Percentiles rank a stretch among this genome's conserved stretches.
phyloP scores from a whole-genome alignment of 169 alveolate genomes.

The Babesia ovata region DNA sequence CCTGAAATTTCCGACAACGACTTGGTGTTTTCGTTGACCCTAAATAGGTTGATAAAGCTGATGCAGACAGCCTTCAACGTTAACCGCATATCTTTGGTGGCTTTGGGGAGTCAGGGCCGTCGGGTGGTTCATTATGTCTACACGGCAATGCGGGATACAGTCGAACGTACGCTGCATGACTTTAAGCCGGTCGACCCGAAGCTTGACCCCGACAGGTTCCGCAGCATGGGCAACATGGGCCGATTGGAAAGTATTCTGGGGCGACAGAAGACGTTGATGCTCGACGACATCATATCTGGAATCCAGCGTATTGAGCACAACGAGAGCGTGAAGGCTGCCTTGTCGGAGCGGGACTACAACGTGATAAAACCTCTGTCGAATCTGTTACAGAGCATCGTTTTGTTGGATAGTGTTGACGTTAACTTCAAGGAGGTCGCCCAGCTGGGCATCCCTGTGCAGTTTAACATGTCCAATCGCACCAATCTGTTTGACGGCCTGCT shows the following conservation, averaged over 20 bases:
- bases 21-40: constrained; percentile 23
- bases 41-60: constrained; percentile 55
- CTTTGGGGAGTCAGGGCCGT: constrained; percentile 56
- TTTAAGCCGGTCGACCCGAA: constrained; percentile 14
- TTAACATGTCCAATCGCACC: constrained; percentile 50
- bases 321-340: constrained; percentile 54
- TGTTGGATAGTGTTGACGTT: constrained; percentile 49
- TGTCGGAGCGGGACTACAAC: constrained; percentile 39
- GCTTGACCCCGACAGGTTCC: constrained; percentile 18
- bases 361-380: constrained; percentile 47
- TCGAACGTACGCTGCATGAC: constrained; percentile 31
- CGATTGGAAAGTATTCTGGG: constrained; percentile 29
- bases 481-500: constrained; percentile 45
- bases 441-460: constrained; percentile 48
- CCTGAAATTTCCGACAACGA: constrained; percentile 52
- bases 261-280: constrained; percentile 40
- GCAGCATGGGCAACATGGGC: constrained; percentile 1
- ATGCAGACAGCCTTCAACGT: constrained; percentile 55
- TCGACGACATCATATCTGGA: constrained; percentile 44
- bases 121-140: constrained; percentile 39
- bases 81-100: constrained; percentile 53
- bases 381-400: constrained; percentile 47
- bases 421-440: constrained; percentile 49
- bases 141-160: constrained; percentile 49
- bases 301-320: constrained; percentile 22